Evolutionary conservation across 176 grass and related monocot genomes (phyloP).

Genomic region (Phyllostachys edulis): DNA sequence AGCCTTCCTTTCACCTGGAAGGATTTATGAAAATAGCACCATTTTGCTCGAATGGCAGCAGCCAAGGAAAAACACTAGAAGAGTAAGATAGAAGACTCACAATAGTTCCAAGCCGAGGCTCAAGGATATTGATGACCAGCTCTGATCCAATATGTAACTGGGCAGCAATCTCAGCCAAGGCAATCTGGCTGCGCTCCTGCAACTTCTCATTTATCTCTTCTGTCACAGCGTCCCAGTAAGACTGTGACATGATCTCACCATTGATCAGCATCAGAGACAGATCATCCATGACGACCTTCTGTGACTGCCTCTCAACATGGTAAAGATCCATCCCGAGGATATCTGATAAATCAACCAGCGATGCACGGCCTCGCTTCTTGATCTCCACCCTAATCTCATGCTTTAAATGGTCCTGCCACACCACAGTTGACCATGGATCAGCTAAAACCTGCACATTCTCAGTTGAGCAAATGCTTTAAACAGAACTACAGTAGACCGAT

Average conservation of each 20-base stretch:
- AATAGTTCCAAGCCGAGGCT: slow-evolving; percentile 82
- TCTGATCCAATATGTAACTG: slow-evolving; percentile 91
- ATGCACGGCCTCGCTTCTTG: slow-evolving; percentile 70
- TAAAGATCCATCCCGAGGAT: slow-evolving; percentile 88
- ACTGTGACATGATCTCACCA: slow-evolving; percentile 83
- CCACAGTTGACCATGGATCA: slow-evolving; percentile 15
- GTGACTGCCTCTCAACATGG: slow-evolving; percentile 84
- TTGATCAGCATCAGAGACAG: slow-evolving; percentile 74
- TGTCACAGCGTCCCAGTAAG: slow-evolving; percentile 89
- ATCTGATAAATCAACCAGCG: slow-evolving; percentile 85
- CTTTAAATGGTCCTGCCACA: slow-evolving; percentile 82
- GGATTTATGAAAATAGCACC: slow-evolving; percentile 6
- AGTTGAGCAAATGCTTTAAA: neutral
- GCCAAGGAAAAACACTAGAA: neutral
- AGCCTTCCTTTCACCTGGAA: slow-evolving; percentile 88
- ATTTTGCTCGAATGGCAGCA: slow-evolving; percentile 1
- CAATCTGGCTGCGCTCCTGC: slow-evolving; percentile 90
- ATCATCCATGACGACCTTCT: slow-evolving; percentile 63
- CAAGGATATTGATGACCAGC: slow-evolving; percentile 66
- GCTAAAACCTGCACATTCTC: neutral
- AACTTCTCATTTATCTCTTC: slow-evolving; percentile 95
- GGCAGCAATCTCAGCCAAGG: slow-evolving; percentile 85
- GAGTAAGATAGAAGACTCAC: slow-evolving; percentile 29
- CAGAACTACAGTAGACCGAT: neutral
- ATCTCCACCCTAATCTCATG: slow-evolving; percentile 90